These are phyloP conservation scores for Dentipellis sp. DNA, from an alignment of 768 basidiomycete species.

Conservation along the genomic window DNA sequence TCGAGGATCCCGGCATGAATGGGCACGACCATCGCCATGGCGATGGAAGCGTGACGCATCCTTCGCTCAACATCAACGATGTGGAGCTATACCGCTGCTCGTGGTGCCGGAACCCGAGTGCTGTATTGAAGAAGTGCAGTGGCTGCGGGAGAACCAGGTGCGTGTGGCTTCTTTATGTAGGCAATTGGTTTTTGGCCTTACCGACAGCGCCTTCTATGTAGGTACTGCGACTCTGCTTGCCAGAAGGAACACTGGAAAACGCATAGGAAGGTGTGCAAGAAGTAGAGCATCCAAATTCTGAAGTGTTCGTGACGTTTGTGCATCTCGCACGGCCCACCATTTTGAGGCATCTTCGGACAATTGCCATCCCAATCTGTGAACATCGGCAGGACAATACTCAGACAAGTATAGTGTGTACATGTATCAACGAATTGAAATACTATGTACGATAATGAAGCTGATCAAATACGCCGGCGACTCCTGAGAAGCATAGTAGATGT, in stretches of 20 bases:
- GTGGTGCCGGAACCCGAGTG: conserved; percentile 57
- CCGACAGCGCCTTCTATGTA: conserved; percentile 7
- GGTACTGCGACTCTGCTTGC: conserved; percentile 37
- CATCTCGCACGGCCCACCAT: too few relatives aligned
- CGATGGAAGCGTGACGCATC: conserved; percentile 26
- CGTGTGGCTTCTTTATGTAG: neutral
- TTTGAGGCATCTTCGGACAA: too few relatives aligned
- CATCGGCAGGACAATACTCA: too few relatives aligned
- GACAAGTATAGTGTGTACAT: too few relatives aligned
- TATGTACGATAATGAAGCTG: too few relatives aligned
- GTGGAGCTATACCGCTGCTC: conserved; percentile 53
- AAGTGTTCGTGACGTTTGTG: too few relatives aligned
- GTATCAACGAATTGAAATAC: too few relatives aligned
- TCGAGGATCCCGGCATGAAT: conserved; percentile 30
- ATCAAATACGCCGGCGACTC: too few relatives aligned
- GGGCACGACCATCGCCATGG: conserved; percentile 13
- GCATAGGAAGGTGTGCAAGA: neutral
- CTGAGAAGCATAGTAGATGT: too few relatives aligned
- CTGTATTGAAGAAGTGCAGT: conserved; percentile 42
- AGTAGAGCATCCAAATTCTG: neutral
- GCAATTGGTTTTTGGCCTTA: neutral
- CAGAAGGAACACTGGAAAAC: conserved; percentile 27
- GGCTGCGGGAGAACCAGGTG: conserved; percentile 35
- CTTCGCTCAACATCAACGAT: conserved; percentile 37
- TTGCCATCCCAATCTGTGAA: too few relatives aligned